A percentile compares a stretch with the other conserved stretches of the same genome.
Evolutionary conservation across 1,139 yeast species (phyloP).

Genomic region (Blastobotrys indianensis): DNA sequence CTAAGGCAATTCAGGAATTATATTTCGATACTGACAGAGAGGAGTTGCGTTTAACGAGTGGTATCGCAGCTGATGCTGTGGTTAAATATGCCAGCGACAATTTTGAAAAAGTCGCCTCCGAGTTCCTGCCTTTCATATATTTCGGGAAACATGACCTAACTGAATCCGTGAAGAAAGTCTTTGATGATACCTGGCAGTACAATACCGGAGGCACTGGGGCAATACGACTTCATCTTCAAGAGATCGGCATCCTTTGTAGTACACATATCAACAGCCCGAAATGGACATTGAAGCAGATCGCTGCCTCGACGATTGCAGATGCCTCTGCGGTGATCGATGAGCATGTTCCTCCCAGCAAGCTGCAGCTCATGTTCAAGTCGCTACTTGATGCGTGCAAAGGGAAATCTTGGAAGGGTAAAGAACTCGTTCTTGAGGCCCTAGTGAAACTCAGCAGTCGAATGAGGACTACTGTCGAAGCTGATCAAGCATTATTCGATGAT

Average conservation of each 20-base stretch:
- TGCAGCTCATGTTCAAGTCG: conserved; percentile 43
- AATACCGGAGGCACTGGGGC: conserved; percentile 71
- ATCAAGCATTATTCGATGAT: conserved; percentile 14
- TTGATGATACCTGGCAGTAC: conserved; percentile 72
- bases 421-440: conserved; percentile 62
- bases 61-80: conserved; percentile 59
- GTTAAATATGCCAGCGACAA: conserved; percentile 66
- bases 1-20: conserved; percentile 46
- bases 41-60: conserved; percentile 48
- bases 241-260: conserved; percentile 51
- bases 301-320: conserved; percentile 65
- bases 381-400: conserved; percentile 65
- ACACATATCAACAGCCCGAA: conserved; percentile 48
- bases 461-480: conserved; percentile 25
- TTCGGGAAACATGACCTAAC: conserved; percentile 68
- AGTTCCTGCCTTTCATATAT: conserved; percentile 72
- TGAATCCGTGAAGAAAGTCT: conserved; percentile 42
- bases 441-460: conserved; percentile 52
- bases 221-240: conserved; percentile 63
- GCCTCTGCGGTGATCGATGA: conserved; percentile 42
- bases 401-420: conserved; percentile 87
- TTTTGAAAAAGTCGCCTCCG: conserved; percentile 56
- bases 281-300: conserved; percentile 61
- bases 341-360: conserved; percentile 11
- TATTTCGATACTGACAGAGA: conserved; percentile 57